phyloP scores from a whole-genome alignment of 1,139 yeast species.

The Candida mesenterica region DNA sequence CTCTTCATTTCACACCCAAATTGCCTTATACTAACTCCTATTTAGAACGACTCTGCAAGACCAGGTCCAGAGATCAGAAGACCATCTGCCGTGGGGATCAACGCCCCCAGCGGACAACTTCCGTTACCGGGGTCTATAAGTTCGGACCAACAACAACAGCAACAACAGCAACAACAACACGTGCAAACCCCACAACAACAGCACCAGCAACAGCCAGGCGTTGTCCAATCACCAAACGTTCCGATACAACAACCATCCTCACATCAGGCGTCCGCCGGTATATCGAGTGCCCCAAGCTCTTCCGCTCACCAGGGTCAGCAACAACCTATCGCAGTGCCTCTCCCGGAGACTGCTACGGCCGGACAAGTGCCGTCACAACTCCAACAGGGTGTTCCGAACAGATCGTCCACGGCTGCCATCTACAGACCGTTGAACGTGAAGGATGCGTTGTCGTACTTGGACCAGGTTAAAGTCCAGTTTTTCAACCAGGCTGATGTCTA shows the following conservation, averaged over 20 bases:
- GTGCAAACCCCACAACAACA: constrained; percentile 14
- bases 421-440: constrained; percentile 87
- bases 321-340: constrained; percentile 6
- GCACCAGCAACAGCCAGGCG: constrained; percentile 14
- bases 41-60: constrained; percentile 22
- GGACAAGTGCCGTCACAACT: constrained; percentile 14
- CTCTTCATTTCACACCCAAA: constrained; percentile 6
- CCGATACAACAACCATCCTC: constrained; percentile 9
- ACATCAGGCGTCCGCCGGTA: constrained; percentile 5
- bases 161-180: constrained; percentile 17
- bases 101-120: constrained; percentile 19
- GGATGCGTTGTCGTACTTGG: constrained; percentile 92
- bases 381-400: constrained; percentile 36
- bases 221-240: background rate
- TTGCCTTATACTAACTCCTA: constrained; percentile 15
- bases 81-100: constrained; percentile 23
- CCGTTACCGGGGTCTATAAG: constrained; percentile 24
- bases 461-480: constrained; percentile 92
- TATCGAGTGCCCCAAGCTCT: constrained; percentile 2
- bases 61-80: constrained; percentile 25
- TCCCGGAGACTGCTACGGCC: constrained; percentile 9
- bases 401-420: constrained; percentile 45
- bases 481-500: constrained; percentile 92
- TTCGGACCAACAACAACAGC: constrained; percentile 17
- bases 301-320: constrained; percentile 1